Conservation (phyloP, 176 grass and related monocot genomes). For the Phoenix roebelenii region DNA sequence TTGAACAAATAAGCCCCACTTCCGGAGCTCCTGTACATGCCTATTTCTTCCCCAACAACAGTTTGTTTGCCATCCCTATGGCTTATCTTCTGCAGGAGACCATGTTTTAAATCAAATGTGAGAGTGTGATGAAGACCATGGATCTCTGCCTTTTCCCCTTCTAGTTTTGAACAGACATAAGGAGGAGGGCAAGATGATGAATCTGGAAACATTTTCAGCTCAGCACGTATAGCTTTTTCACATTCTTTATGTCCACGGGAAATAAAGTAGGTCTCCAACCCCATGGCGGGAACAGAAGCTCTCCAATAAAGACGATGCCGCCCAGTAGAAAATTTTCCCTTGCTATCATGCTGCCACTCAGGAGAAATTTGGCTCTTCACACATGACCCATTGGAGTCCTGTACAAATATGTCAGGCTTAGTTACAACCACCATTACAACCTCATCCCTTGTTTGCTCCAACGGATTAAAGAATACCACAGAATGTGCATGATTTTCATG, state of each 20-base stretch:
- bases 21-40: constrained; percentile 72
- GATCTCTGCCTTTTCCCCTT: constrained; percentile 54
- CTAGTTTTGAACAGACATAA: constrained; percentile 77
- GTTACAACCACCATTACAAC: constrained; percentile 82
- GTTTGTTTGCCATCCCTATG: constrained; percentile 51
- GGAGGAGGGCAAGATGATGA: constrained; percentile 72
- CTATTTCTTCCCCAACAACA: constrained; percentile 75
- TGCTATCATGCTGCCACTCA: constrained; percentile 57
- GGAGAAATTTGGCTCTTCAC: constrained; percentile 87
- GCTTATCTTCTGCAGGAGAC: constrained; percentile 56
- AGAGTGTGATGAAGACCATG: constrained; percentile 57
- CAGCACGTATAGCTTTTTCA: constrained; percentile 60
- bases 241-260: constrained; percentile 39
- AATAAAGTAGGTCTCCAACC: constrained; percentile 83
- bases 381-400: constrained; percentile 75
- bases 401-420: constrained; percentile 60
- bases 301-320: constrained; percentile 87
- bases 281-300: constrained; percentile 83
- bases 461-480: constrained; percentile 68
- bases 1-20: constrained; percentile 98
- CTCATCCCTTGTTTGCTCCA: constrained; percentile 88
- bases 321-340: constrained; percentile 36
- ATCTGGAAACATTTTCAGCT: constrained; percentile 46
- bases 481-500: constrained; percentile 41
- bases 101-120: constrained; percentile 67